A percentile compares a stretch with the other conserved stretches of the same genome.
phyloP scores from a whole-genome alignment of 176 grass and related monocot species.

The Stipa capillata region DNA sequence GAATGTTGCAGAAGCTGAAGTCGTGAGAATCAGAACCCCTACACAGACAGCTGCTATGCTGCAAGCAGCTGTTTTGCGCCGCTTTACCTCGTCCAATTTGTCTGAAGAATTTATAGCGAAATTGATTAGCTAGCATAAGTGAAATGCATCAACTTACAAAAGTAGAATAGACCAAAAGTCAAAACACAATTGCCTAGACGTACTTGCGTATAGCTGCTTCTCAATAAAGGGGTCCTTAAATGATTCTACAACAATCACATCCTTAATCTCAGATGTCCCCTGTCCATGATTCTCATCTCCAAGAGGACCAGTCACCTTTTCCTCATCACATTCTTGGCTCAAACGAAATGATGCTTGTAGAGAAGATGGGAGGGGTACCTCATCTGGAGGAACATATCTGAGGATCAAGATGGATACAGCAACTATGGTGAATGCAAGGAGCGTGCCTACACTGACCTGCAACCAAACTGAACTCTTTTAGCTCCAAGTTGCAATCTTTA shows the following conservation, averaged over 20 bases:
- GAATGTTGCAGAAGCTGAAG: constrained; percentile 59
- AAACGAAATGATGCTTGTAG: constrained; percentile 65
- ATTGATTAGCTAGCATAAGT: not conserved
- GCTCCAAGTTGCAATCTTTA: not conserved
- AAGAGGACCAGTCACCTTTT: constrained; percentile 24
- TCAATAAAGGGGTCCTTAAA: constrained; percentile 41
- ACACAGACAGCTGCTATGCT: constrained; percentile 69
- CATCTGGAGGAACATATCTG: constrained; percentile 77
- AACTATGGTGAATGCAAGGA: constrained; percentile 73
- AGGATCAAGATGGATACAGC: constrained; percentile 85
- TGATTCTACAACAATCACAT: constrained; percentile 40
- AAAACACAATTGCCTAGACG: not conserved
- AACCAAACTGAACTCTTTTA: not conserved
- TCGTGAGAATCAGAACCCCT: constrained; percentile 67
- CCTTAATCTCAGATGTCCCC: constrained; percentile 34
- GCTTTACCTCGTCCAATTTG: constrained; percentile 48
- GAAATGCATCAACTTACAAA: not conserved
- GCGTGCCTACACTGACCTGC: constrained; percentile 87
- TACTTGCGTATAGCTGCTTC: constrained; percentile 63
- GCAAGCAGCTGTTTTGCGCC: constrained; percentile 49
- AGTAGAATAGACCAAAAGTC: not conserved
- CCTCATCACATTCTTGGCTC: constrained; percentile 53
- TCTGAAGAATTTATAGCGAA: constrained; percentile 23
- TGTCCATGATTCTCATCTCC: constrained; percentile 19
- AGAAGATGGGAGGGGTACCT: constrained; percentile 81